Conservation (phyloP, 371 early-diverging fungal species). For the Dinochytrium kinnereticum region DNA sequence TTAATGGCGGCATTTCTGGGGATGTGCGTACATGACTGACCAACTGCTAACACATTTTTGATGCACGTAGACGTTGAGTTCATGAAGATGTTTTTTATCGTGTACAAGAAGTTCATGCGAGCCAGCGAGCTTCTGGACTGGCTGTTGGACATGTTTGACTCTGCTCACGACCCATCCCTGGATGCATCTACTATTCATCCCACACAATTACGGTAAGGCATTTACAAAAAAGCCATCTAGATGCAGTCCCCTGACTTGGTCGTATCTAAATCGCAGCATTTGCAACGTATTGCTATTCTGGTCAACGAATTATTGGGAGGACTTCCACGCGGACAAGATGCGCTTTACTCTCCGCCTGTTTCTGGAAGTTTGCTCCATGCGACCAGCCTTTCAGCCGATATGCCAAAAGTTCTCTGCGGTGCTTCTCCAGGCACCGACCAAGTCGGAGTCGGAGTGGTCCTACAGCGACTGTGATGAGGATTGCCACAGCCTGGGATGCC, state of each 20-base stretch:
- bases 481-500: background rate
- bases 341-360: constrained; percentile 48
- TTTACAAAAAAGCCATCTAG: no score
- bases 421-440: constrained; percentile 18
- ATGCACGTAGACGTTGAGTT: constrained; percentile 47
- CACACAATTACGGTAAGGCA: constrained; percentile 44
- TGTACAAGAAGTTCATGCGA: constrained; percentile 48
- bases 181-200: constrained; percentile 32
- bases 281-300: constrained; percentile 52
- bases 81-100: constrained; percentile 42
- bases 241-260: no score
- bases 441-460: background rate
- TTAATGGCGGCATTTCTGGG: background rate
- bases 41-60: background rate
- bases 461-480: constrained; percentile 6
- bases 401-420: constrained; percentile 38
- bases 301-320: constrained; percentile 45
- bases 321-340: constrained; percentile 48
- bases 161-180: constrained; percentile 11
- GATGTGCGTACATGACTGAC: background rate
- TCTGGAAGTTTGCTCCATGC: constrained; percentile 38
- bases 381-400: constrained; percentile 41
- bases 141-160: constrained; percentile 50
- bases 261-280: constrained; percentile 23
- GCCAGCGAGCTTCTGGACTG: constrained; percentile 48